Percentiles rank a stretch among this genome's conserved stretches.
phyloP scores from a whole-genome alignment of 208 protist species.

The Tritrichomonas foetus region DNA sequence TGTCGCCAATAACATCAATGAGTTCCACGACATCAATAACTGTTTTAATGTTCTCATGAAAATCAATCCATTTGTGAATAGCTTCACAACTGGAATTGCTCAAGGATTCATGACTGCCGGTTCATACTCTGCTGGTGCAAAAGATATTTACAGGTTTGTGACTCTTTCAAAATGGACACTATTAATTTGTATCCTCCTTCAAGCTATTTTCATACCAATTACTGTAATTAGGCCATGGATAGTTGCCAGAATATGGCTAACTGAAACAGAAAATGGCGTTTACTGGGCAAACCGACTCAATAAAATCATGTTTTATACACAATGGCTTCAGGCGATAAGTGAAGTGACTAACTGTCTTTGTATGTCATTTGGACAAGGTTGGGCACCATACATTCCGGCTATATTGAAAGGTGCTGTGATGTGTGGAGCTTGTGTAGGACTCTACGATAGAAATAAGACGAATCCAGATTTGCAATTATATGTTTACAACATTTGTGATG shows the following conservation, averaged over 20 bases:
- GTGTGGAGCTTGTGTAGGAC: too few species aligned
- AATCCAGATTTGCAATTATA: too few species aligned
- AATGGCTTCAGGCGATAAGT: too few species aligned
- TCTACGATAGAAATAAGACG: too few species aligned
- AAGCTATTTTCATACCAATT: neutral
- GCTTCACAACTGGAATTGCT: neutral
- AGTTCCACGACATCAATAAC: neutral
- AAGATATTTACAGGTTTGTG: neutral
- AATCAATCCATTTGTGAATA: neutral
- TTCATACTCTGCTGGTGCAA: neutral
- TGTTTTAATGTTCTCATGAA: neutral
- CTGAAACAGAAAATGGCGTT: too few species aligned
- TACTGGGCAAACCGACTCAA: too few species aligned
- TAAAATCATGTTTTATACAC: too few species aligned
- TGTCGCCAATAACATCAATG: neutral
- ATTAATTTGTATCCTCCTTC: neutral
- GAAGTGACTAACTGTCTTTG: too few species aligned
- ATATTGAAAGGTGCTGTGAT: too few species aligned
- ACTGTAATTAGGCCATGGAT: neutral
- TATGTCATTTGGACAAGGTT: too few species aligned
- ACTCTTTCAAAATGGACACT: neutral
- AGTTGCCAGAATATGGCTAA: neutral
- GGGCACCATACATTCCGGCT: too few species aligned
- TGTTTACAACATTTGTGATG: too few species aligned
- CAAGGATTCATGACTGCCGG: neutral